phyloP scores from a whole-genome alignment of 106 monocot genomes.

The Iris macrosiphon region DNA sequence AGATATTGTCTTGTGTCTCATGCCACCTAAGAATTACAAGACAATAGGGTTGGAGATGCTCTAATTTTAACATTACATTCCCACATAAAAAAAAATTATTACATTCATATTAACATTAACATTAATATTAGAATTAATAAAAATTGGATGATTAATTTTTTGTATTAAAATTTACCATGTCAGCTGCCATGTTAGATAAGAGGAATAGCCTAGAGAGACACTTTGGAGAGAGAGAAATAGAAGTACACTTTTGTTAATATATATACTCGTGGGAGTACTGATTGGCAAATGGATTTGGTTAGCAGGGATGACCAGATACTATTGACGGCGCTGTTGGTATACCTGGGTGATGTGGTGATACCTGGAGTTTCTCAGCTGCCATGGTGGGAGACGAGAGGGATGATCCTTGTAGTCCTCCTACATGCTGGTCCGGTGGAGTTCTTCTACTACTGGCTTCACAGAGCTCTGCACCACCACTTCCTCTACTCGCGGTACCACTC shows the following conservation, averaged over 20 bases:
- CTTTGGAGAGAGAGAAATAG: too few relatives aligned
- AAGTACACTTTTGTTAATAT: background rate
- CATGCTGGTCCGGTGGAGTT: slow-evolving; percentile 53
- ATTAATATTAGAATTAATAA: too few relatives aligned
- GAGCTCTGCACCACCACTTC: slow-evolving; percentile 48
- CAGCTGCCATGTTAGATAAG: too few relatives aligned
- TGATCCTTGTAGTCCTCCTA: slow-evolving; percentile 5
- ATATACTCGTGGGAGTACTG: background rate
- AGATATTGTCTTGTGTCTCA: too few relatives aligned
- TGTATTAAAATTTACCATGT: too few relatives aligned
- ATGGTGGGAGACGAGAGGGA: slow-evolving; percentile 32
- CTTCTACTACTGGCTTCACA: slow-evolving; percentile 32
- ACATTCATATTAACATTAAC: too few relatives aligned
- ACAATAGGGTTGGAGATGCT: too few relatives aligned
- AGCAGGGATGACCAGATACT: slow-evolving; percentile 59
- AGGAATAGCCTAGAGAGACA: too few relatives aligned
- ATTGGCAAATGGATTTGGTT: background rate
- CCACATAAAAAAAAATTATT: too few relatives aligned
- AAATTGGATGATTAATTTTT: too few relatives aligned
- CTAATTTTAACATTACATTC: too few relatives aligned
- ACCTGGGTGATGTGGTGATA: slow-evolving; percentile 17
- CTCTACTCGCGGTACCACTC: slow-evolving; percentile 55
- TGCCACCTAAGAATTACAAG: too few relatives aligned
- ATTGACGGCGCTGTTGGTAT: slow-evolving; percentile 29
- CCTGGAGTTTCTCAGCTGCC: slow-evolving; percentile 19